A percentile compares a stretch with the other conserved stretches of the same genome.
These are phyloP conservation scores for Austroboletus olivaceoglutinosus DNA, from an alignment of 1,284 basidiomycete genomes.

Conservation along the genomic window DNA sequence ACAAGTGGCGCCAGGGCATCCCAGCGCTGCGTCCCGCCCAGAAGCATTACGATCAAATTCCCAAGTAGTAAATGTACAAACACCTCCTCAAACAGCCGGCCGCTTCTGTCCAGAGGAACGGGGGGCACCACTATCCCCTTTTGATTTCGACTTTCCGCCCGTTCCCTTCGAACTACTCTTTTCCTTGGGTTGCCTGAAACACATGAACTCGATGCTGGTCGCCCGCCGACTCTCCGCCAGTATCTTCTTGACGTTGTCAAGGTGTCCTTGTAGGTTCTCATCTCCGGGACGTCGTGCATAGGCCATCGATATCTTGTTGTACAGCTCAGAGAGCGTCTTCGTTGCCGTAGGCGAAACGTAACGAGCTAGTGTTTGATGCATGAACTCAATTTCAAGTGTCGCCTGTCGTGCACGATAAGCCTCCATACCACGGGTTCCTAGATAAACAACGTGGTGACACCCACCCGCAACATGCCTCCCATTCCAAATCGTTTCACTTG, in stretches of 20 bases:
- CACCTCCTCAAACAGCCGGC: neutral
- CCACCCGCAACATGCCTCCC: slow-evolving; percentile 95
- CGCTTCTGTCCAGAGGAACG: slow-evolving; percentile 27
- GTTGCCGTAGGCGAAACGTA: slow-evolving; percentile 84
- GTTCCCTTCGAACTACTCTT: slow-evolving; percentile 21
- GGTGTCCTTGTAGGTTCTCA: slow-evolving; percentile 80
- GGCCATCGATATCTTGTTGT: slow-evolving; percentile 91
- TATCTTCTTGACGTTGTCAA: slow-evolving; percentile 90
- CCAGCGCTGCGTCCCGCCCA: no score
- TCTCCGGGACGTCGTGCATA: slow-evolving; percentile 80
- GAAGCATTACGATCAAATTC: neutral
- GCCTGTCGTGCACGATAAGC: slow-evolving; percentile 53
- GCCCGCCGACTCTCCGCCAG: slow-evolving; percentile 83
- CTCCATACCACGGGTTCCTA: neutral
- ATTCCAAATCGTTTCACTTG: slow-evolving; percentile 90
- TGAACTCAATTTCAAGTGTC: slow-evolving; percentile 97
- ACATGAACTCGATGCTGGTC: slow-evolving; percentile 94
- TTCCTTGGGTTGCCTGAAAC: slow-evolving; percentile 71
- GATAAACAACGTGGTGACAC: slow-evolving; percentile 29
- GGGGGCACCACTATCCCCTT: slow-evolving; percentile 15
- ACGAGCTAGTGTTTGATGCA: slow-evolving; percentile 91
- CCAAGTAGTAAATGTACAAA: neutral
- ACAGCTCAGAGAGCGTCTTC: slow-evolving; percentile 83
- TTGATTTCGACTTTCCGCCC: slow-evolving; percentile 18
- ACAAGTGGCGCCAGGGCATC: no score